Percentiles rank a stretch among this genome's conserved stretches.
phyloP scores from a whole-genome alignment of 495 filamentous ascomycete species.

The Neurospora africana region DNA sequence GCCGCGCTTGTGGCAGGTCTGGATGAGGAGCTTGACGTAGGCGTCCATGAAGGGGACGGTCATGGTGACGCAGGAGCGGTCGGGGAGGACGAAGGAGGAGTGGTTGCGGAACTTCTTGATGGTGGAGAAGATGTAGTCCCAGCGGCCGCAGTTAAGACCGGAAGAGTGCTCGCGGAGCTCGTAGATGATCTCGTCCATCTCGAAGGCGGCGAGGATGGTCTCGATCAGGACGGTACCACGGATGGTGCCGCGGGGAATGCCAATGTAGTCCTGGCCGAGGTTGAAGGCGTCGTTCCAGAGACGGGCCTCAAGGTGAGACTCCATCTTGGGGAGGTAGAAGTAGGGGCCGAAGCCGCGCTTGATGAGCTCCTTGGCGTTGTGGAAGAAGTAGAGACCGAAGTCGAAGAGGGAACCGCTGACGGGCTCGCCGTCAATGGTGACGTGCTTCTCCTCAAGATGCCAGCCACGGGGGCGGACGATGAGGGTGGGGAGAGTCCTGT shows the following conservation, averaged over 20 bases:
- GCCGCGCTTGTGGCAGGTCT: slow-evolving; percentile 90
- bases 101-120: slow-evolving; percentile 99
- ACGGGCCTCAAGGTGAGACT: slow-evolving; percentile 91
- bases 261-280: slow-evolving; percentile 84
- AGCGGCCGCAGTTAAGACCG: slow-evolving; percentile 94
- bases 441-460: slow-evolving; percentile 97
- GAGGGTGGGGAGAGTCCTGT: slow-evolving; percentile 65
- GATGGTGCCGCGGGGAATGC: slow-evolving; percentile 83
- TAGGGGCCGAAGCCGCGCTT: slow-evolving; percentile 81
- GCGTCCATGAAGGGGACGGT: slow-evolving; percentile 98
- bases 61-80: slow-evolving; percentile 89
- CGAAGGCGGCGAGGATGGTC: slow-evolving; percentile 97
- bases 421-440: slow-evolving; percentile 90
- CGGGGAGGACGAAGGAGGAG: slow-evolving; percentile 83
- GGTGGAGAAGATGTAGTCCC: slow-evolving; percentile 99
- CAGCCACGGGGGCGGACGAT: slow-evolving; percentile 84
- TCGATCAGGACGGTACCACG: slow-evolving; percentile 95
- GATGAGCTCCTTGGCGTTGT: slow-evolving; percentile 88
- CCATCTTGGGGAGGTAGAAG: slow-evolving; percentile 99
- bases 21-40: slow-evolving; percentile 88
- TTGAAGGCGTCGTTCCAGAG: slow-evolving; percentile 99
- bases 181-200: slow-evolving; percentile 99
- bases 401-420: slow-evolving; percentile 93
- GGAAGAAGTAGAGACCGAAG: slow-evolving; percentile 98
- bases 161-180: slow-evolving; percentile 95